phyloP scores from a whole-genome alignment of 1,284 basidiomycete genomes.

The Cutaneotrichosporon cyanovorans region DNA sequence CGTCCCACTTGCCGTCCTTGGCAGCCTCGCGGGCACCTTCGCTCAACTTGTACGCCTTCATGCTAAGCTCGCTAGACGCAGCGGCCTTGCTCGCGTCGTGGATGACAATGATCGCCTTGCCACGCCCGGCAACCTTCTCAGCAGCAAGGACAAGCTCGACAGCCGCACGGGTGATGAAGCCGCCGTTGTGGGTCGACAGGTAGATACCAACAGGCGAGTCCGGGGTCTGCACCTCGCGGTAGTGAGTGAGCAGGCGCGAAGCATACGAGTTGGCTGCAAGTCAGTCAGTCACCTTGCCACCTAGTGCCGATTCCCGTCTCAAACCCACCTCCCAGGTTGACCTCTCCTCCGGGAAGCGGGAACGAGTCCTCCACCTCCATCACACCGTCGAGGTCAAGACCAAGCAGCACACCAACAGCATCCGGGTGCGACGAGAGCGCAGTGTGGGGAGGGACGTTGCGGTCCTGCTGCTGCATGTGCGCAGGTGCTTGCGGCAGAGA shows the following conservation, averaged over 20 bases:
- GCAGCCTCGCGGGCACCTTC: constrained; percentile 76
- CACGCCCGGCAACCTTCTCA: constrained; percentile 53
- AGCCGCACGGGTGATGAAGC: constrained; percentile 85
- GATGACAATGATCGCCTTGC: constrained; percentile 80
- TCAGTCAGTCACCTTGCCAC: constrained; percentile 6
- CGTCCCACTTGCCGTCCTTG: constrained; percentile 79
- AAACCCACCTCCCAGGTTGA: constrained; percentile 32
- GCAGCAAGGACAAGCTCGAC: constrained; percentile 78
- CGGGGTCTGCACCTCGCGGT: constrained; percentile 72
- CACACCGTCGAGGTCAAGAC: constrained; percentile 82
- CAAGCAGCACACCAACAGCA: constrained; percentile 76
- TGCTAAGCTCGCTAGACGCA: constrained; percentile 74
- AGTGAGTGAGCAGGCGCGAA: constrained; percentile 35
- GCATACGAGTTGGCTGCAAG: constrained; percentile 36
- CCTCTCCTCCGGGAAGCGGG: constrained; percentile 55
- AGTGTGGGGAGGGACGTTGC: constrained; percentile 40
- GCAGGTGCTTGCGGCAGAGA: constrained; percentile 34
- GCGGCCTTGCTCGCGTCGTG: constrained; percentile 65
- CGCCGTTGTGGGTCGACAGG: constrained; percentile 79
- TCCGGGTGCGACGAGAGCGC: constrained; percentile 47
- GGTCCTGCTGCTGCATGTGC: constrained; percentile 31
- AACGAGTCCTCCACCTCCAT: constrained; percentile 92
- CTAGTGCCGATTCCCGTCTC: background rate
- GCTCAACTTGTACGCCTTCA: constrained; percentile 86
- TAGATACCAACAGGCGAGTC: constrained; percentile 96